Conservation (phyloP, 2,329 filamentous ascomycete genomes). For the Ascochyta clinopodiicola region DNA sequence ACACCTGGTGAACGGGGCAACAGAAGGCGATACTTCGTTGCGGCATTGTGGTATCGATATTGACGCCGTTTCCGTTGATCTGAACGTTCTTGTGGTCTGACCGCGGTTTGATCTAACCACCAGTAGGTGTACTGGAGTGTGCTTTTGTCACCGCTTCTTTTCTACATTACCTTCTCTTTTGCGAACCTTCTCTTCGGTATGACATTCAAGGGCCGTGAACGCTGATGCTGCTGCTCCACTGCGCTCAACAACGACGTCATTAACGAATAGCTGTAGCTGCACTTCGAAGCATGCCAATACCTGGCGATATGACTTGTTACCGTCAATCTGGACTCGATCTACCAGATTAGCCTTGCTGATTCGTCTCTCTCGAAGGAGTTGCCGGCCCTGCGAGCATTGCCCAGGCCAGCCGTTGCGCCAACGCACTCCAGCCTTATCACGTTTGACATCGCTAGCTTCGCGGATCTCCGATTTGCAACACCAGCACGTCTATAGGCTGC, state of each 20-base stretch:
- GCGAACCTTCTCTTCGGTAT: background rate
- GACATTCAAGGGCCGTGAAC: background rate
- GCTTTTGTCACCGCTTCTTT: background rate
- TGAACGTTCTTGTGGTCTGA: background rate
- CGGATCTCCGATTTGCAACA: too few species aligned
- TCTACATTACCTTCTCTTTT: background rate
- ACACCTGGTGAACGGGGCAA: background rate
- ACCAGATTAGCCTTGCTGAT: background rate
- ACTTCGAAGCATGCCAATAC: background rate
- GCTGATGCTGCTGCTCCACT: background rate
- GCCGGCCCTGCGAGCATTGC: background rate
- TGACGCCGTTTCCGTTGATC: background rate
- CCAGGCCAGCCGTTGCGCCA: background rate
- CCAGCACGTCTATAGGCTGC: too few species aligned
- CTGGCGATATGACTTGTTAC: background rate
- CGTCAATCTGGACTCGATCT: background rate
- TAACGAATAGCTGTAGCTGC: background rate
- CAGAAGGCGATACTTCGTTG: background rate
- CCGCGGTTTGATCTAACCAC: background rate
- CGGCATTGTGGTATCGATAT: background rate
- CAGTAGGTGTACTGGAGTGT: background rate
- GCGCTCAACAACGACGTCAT: background rate
- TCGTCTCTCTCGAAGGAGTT: background rate
- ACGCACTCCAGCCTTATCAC: conserved; percentile 16
- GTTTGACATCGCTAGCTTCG: background rate